phyloP scores from a whole-genome alignment of 2,329 filamentous ascomycete species.

The Arthrobotrys sinensis region DNA sequence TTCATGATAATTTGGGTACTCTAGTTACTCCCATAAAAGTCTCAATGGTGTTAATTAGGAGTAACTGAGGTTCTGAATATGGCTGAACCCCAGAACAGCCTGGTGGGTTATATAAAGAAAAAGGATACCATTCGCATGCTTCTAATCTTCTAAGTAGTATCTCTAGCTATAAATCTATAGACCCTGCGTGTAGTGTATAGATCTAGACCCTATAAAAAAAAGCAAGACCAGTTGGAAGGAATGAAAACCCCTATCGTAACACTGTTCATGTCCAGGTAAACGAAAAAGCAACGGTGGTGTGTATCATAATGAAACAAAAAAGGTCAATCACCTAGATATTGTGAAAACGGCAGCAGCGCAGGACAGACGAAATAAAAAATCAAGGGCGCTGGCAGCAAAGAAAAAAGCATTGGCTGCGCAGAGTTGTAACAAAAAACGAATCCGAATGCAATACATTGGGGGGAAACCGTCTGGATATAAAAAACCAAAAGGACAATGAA shows the following conservation, averaged over 20 bases:
- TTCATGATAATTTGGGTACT: not conserved
- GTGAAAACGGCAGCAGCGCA: not conserved
- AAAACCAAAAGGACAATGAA: slow-evolving; percentile 25
- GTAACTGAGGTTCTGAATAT: not conserved
- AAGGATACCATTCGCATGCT: slow-evolving; percentile 39
- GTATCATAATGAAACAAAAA: slow-evolving; percentile 12
- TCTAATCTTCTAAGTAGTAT: slow-evolving; percentile 33
- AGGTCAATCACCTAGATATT: slow-evolving; percentile 10
- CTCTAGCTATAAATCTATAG: slow-evolving; percentile 23
- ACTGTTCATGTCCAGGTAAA: slow-evolving; percentile 15
- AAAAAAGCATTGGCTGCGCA: not conserved
- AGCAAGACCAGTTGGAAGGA: slow-evolving; percentile 4
- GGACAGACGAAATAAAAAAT: slow-evolving; percentile 3
- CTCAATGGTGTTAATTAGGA: no score
- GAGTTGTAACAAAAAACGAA: not conserved
- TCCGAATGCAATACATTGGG: slow-evolving; percentile 11
- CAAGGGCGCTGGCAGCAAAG: slow-evolving; percentile 10
- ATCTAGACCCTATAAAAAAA: slow-evolving; percentile 1
- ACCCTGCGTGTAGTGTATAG: slow-evolving; percentile 5
- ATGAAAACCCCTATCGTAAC: slow-evolving; percentile 17
- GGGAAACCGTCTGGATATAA: slow-evolving; percentile 7
- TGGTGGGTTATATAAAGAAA: not conserved
- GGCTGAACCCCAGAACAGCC: no score
- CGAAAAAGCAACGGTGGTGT: not conserved
- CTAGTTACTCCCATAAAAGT: not conserved